These are phyloP conservation scores for Backusella australiensis DNA, from an alignment of 192 early-diverging fungal genomes.

Conservation along the genomic window DNA sequence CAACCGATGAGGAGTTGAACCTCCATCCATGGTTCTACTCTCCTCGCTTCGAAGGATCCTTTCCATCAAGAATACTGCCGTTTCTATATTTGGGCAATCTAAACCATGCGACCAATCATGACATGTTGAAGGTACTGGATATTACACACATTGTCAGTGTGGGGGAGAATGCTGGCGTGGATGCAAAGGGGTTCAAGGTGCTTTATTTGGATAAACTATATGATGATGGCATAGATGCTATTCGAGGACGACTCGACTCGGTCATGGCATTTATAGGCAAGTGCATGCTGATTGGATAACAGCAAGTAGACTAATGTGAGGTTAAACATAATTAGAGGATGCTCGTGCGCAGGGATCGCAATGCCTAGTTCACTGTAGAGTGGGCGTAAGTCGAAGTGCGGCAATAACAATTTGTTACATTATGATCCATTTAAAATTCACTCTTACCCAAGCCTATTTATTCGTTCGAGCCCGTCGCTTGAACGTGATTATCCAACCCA, in stretches of 20 bases:
- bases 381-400: slow-evolving; percentile 57
- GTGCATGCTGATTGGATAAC: neutral
- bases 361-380: slow-evolving; percentile 57
- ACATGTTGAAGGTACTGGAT: slow-evolving; percentile 48
- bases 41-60: slow-evolving; percentile 57
- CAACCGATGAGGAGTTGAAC: neutral
- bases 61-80: slow-evolving; percentile 55
- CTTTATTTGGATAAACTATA: slow-evolving; percentile 53
- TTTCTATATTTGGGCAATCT: slow-evolving; percentile 60
- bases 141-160: slow-evolving; percentile 57
- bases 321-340: slow-evolving; percentile 34
- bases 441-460: slow-evolving; percentile 51
- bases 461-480: slow-evolving; percentile 56
- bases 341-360: slow-evolving; percentile 37
- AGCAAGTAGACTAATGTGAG: neutral
- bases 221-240: slow-evolving; percentile 60
- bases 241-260: slow-evolving; percentile 45
- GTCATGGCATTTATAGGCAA: slow-evolving; percentile 55
- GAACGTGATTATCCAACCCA: slow-evolving; percentile 66
- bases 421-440: slow-evolving; percentile 49
- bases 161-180: slow-evolving; percentile 53
- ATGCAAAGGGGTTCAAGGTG: slow-evolving; percentile 39
- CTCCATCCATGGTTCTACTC: slow-evolving; percentile 51
- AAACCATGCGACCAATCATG: slow-evolving; percentile 62
- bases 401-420: slow-evolving; percentile 58